Base-by-base conservation (phyloP, 2,329 filamentous ascomycete species). In the Pseudogymnoascus sp. region DNA sequence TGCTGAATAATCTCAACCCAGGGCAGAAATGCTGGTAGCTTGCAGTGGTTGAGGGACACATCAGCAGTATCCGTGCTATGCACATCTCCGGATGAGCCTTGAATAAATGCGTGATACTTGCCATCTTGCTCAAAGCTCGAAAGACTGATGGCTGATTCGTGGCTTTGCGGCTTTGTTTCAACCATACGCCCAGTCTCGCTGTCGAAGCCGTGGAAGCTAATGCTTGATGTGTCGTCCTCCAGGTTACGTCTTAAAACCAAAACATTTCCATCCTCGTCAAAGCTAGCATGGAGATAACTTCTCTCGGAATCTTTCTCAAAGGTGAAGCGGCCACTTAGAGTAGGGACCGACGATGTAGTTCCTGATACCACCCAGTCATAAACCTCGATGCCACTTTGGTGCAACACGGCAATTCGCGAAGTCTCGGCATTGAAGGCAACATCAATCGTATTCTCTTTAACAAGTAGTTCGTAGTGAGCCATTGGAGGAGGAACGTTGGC, bases 401-500 rank as follows among this genome's bases (percentile, higher is more conserved):
- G 89, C 19, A 97, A 78, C 8, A 96, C 83, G 3, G 87, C 91
- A 71, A 97, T 81, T 7, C 80, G 79, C 1, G 80, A 81, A 60
- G 88, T 87, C 59, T 82, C 81, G 13, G 79, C 80, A 60, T 85
- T 88, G 68, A 97, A 86, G 0, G 88, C 85, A 61, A 95, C 85
- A 76, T 97, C 92, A 17, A 90, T 77, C 2, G 86, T 82, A 62
- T 87, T 86, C 0, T 81, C 81, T 13, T 83, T 78, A 28, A 89
- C 76, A 11, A 78, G 70, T 17, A 97, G 70, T 64, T 96, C 90
- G 68, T 89, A 89, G 66, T 93, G 81, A 15, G 91, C 86, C 92
- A 97, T 97, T 0, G 95, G 95, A 28, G 95, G 95, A 23, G 95
- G 95, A 2, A 97, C 82, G 70, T 95, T 96, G 11, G 91, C 89